Conservation (phyloP, 2,329 filamentous ascomycete genomes). For the Endothia cerciana region DNA sequence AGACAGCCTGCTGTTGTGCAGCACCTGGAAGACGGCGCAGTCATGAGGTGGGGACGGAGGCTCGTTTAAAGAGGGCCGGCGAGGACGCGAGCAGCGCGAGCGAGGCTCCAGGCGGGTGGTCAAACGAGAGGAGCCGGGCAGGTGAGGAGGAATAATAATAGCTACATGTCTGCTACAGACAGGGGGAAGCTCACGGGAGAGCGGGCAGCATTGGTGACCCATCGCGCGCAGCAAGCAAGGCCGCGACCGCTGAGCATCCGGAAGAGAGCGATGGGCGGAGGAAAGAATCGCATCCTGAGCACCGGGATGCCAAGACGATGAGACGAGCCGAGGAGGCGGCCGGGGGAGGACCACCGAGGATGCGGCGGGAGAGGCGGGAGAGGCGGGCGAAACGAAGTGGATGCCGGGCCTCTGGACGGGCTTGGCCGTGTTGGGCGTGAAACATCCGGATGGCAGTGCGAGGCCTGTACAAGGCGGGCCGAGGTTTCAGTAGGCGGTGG, state of each 20-base stretch:
- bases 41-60: slow-evolving; percentile 9
- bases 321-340: not conserved
- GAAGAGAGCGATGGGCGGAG: not conserved
- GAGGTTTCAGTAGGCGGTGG: not conserved
- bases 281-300: too few species aligned
- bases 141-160: slow-evolving; percentile 5
- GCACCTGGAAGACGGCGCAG: not conserved
- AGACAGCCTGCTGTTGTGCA: slow-evolving; percentile 14
- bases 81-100: not conserved
- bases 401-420: slow-evolving; percentile 6
- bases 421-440: slow-evolving; percentile 8
- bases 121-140: not conserved
- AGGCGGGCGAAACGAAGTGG: not conserved
- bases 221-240: not conserved
- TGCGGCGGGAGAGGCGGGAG: not conserved
- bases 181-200: slow-evolving; percentile 17
- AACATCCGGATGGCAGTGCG: not conserved
- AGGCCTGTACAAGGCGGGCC: not conserved
- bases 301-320: not conserved
- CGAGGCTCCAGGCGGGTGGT: not conserved
- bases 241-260: slow-evolving; percentile 12
- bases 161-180: slow-evolving; percentile 2
- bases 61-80: slow-evolving; percentile 18
- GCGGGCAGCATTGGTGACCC: slow-evolving; percentile 1
- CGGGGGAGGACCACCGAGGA: not conserved